Base-by-base conservation (phyloP, 805 yeast genomes). In the Candida mattraensis region DNA sequence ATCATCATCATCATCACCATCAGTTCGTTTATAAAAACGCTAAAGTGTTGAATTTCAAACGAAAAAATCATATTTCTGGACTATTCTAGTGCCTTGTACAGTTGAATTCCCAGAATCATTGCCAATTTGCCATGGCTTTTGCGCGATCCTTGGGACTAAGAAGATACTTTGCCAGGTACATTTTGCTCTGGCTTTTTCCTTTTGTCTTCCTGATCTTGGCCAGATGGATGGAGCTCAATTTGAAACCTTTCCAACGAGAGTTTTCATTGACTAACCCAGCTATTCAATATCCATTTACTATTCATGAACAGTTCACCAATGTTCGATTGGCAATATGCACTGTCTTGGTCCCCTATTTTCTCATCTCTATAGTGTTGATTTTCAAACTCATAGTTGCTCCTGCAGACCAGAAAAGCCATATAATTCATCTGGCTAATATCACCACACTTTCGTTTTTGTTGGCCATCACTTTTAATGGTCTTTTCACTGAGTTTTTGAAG, bases 401-500 rank as follows among this genome's bases (percentile, higher is more conserved):
- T 12, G 35, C 30, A 7, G 49, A 49, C 22, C 18, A 39, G 12
- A 43, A 34, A 10, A 12, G 53, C 17, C 54, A 63, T 8, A 55
- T 68, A 8, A 35, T 63, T 7, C 50, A 71, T 13, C 67, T 72
- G 5, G 56, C 65, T 23, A 56, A 61, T 13, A 44, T 68, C 4
- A 61, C 74, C 8, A 55, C 62, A 2, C 47, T 69, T 24, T 42
- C 67, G 8, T 64, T 74, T 18, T 48, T 64, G n/a, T 49, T 66
- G 4, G 45, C 67, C 4, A 59, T 76, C 3, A 61, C 70, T 25
- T 41, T 72, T n/a, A 57, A 67, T 41, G 72, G 77, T 26, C 63
- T 81, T 11, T 48, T 81, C 37, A 86, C 95, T 3, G 85, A 87
- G 49, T 67, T 79, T 20, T 60, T 87, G 43, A 89, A 91, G 64